Evolutionary conservation across 805 yeast genomes (phyloP).

Genomic region (Wickerhamomyces ciferrii): DNA sequence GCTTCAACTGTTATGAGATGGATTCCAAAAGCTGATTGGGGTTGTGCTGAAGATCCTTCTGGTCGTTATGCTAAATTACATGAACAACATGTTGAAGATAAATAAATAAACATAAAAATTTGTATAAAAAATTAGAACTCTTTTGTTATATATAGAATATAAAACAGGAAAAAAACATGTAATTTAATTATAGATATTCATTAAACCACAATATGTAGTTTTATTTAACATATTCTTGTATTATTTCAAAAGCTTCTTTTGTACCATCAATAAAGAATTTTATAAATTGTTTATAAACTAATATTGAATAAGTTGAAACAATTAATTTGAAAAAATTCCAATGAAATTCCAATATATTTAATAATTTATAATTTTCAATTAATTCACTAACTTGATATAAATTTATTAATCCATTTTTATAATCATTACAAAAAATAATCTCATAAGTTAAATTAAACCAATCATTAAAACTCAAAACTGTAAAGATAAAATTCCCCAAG

Average conservation of each 20-base stretch:
- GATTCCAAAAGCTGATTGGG: constrained; percentile 99
- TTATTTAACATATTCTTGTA: background rate
- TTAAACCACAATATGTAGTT: too few species aligned
- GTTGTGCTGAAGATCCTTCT: constrained; percentile 97
- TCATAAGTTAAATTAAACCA: constrained; percentile 20
- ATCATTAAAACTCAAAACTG: constrained; percentile 14
- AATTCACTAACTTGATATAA: constrained; percentile 18
- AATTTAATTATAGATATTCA: background rate
- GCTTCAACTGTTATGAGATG: constrained; percentile 98
- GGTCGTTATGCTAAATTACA: constrained; percentile 95
- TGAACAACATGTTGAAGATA: constrained; percentile 50
- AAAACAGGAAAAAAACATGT: background rate
- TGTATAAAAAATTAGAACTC: background rate
- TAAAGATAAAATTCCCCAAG: constrained; percentile 14
- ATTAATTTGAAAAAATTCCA: background rate
- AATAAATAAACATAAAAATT: constrained; percentile 3
- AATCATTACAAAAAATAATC: constrained; percentile 21
- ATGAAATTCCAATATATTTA: constrained; percentile 3
- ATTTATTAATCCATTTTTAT: constrained; percentile 20
- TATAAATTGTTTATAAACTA: constrained; percentile 15
- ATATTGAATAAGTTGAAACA: constrained; percentile 2
- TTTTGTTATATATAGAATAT: background rate
- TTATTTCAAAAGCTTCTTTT: background rate
- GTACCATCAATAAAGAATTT: constrained; percentile 5
- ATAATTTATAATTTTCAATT: constrained; percentile 15